phyloP scores from a whole-genome alignment of 352 stramenopile genomes.

The Blastocystis sp. region DNA sequence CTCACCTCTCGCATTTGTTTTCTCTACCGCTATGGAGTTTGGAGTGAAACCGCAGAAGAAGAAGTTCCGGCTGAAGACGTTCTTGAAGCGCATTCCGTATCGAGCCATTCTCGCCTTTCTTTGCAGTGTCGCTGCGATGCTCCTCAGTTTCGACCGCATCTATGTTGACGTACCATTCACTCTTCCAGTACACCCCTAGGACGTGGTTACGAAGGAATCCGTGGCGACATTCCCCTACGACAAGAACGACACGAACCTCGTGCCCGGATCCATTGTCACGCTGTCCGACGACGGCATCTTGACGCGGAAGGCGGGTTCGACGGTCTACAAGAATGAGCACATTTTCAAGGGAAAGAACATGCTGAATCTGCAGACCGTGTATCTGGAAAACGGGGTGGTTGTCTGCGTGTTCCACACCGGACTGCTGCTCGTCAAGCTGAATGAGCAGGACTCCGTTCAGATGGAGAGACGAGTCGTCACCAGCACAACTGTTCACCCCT shows the following conservation, averaged over 20 bases:
- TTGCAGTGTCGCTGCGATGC: neutral
- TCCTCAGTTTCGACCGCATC: neutral
- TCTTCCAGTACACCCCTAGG: neutral
- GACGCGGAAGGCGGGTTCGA: constrained; percentile 37
- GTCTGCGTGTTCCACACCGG: constrained; percentile 27
- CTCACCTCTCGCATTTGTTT: neutral
- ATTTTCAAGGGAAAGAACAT: constrained; percentile 33
- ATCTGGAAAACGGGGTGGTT: constrained; percentile 9
- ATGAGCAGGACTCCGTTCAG: neutral
- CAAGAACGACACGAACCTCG: neutral
- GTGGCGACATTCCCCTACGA: neutral
- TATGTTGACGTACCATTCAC: neutral
- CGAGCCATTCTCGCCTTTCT: neutral
- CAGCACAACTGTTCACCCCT: neutral
- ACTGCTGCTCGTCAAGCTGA: neutral
- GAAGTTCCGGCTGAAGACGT: neutral
- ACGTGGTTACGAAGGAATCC: neutral
- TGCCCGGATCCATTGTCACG: constrained; percentile 23
- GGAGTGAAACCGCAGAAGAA: neutral
- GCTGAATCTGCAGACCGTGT: constrained; percentile 35
- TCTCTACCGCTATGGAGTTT: neutral
- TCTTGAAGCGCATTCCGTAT: neutral
- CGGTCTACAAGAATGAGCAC: constrained; percentile 63
- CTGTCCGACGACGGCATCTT: constrained; percentile 21
- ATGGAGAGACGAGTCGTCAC: neutral